phyloP scores from a whole-genome alignment of 495 filamentous ascomycete genomes.

The Letharia columbiana region DNA sequence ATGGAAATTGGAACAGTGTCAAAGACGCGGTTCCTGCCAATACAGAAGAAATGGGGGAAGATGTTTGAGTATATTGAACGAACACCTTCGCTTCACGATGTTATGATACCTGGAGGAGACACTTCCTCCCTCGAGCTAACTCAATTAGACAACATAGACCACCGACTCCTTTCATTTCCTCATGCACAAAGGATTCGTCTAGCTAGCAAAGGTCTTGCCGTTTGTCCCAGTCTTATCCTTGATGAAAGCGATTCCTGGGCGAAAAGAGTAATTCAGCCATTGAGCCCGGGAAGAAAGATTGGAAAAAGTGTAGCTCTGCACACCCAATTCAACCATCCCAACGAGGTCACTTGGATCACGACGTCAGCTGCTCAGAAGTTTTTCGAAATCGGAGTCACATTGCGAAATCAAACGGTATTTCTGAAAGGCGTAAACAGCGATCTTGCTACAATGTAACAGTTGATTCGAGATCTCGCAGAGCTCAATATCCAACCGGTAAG shows the following conservation, averaged over 20 bases:
- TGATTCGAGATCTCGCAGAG: conserved; percentile 45
- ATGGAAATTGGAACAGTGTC: conserved; percentile 40
- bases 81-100: conserved; percentile 32
- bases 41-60: conserved; percentile 35
- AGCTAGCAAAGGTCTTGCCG: conserved; percentile 49
- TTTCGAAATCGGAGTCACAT: conserved; percentile 40
- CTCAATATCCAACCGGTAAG: conserved; percentile 47
- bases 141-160: neutral
- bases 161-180: conserved; percentile 5
- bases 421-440: conserved; percentile 49
- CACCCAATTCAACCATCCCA: conserved; percentile 55
- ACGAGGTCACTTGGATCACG: conserved; percentile 53
- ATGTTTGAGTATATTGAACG: conserved; percentile 44
- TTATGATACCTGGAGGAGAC: neutral
- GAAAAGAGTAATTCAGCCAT: conserved; percentile 39
- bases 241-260: conserved; percentile 46
- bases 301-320: conserved; percentile 53
- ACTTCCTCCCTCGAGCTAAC: neutral
- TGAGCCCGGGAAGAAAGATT: conserved; percentile 36
- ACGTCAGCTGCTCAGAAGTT: conserved; percentile 41
- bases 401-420: conserved; percentile 32
- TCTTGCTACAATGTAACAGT: conserved; percentile 39
- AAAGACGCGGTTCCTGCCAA: conserved; percentile 41
- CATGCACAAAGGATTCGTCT: conserved; percentile 38
- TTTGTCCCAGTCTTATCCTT: conserved; percentile 42